Base-by-base conservation (phyloP, 2,329 filamentous ascomycete species). In the Cordyceps militaris region DNA sequence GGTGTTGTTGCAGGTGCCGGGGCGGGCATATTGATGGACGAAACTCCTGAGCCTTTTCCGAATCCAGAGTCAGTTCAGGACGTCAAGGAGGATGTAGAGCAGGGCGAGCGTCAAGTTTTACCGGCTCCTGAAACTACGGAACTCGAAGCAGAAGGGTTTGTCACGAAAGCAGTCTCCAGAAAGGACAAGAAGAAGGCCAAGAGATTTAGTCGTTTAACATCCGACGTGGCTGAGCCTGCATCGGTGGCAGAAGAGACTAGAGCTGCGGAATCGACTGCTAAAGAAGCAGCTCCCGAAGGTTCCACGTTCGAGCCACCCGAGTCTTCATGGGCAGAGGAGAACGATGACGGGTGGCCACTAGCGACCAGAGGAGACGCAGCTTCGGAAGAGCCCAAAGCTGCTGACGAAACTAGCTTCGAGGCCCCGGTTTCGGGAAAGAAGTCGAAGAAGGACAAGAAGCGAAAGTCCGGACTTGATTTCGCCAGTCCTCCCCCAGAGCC, bases 121-220 rank as follows among this genome's bases (percentile, higher is more conserved):
- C 4, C 30, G 10, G 34, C 24, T 26, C 9, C 50, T 16, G 51
- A 14, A 4, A 36, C 34, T 9, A 24, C 26, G 5, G 38, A 50
- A 11, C 11, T 34, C 34, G 44, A 13, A 30, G 34, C 54, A 6
- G 38, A 55, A 60, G 54, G 51, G 30, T 23, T 19, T 26, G 4
- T 16, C 14, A 50, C 61, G 16, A 44, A 60, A 4, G 67, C 69
- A 58, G 66, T 65, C 58, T 63, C 63, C 19, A 71, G 68, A 59
- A 70, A 72, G 57, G 66, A 73, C 44, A 73, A 70, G 62, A 73
- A 70, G 57, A 70, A 71, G 61, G 66, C 66, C 10, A 69, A 71
- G 62, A 71, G 70, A 48, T 61, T 68, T 40, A 67, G 65, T 21
- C 60, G 56, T 26, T 19, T 13, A 7, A 6, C 13, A 3, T 5